Conservation (phyloP, 768 basidiomycete genomes). For the Grammothele lineata region DNA sequence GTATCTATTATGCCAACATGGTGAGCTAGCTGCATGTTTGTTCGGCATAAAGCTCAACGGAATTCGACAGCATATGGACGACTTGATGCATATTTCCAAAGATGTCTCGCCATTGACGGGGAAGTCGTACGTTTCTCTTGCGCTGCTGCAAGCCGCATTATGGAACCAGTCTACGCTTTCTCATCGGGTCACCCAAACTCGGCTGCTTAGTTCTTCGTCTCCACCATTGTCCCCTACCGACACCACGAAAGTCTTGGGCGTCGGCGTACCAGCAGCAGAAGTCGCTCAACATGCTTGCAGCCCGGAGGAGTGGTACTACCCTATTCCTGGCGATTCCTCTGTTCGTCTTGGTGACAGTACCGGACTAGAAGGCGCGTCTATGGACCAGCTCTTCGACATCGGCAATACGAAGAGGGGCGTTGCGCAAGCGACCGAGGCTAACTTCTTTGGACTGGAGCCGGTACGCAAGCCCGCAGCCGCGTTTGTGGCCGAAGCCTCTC, state of each 20-base stretch:
- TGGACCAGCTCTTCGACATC: slow-evolving; percentile 65
- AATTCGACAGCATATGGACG: slow-evolving; percentile 63
- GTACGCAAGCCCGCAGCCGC: slow-evolving; percentile 36
- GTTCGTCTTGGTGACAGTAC: slow-evolving; percentile 70
- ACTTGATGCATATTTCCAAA: slow-evolving; percentile 67
- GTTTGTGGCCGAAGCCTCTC: background rate
- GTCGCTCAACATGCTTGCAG: slow-evolving; percentile 30
- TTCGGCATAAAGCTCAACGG: background rate
- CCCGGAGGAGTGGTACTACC: slow-evolving; percentile 42
- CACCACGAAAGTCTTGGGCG: slow-evolving; percentile 61
- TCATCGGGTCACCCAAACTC: slow-evolving; percentile 49
- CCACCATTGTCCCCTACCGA: slow-evolving; percentile 31
- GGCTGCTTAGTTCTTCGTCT: slow-evolving; percentile 29
- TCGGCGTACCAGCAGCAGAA: slow-evolving; percentile 51
- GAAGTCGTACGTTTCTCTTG: slow-evolving; percentile 62
- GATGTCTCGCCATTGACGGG: slow-evolving; percentile 73
- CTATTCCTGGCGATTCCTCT: slow-evolving; percentile 66
- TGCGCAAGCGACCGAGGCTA: slow-evolving; percentile 38
- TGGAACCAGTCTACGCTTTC: slow-evolving; percentile 76
- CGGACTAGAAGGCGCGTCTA: slow-evolving; percentile 47
- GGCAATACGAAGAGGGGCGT: slow-evolving; percentile 11
- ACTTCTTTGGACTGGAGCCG: slow-evolving; percentile 61
- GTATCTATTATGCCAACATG: slow-evolving; percentile 87
- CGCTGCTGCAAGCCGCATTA: slow-evolving; percentile 68
- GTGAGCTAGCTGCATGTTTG: slow-evolving; percentile 42